Conservation (phyloP, 192 early-diverging fungal species). For the Ambispora gerdemannii region DNA sequence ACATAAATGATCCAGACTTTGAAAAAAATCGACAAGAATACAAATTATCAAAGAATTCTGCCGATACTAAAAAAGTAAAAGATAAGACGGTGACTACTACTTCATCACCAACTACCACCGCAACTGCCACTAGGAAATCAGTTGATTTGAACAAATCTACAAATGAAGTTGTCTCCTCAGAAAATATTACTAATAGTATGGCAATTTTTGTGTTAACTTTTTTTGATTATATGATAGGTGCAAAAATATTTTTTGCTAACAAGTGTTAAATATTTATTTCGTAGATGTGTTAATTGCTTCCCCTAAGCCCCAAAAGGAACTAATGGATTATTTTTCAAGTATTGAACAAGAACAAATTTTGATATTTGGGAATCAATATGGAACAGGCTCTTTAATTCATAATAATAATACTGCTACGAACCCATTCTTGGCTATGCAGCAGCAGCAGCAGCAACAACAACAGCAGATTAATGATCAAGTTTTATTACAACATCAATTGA, state of each 20-base stretch:
- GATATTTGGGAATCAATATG: constrained; percentile 34
- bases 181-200: constrained; percentile 2
- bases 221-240: not conserved
- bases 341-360: constrained; percentile 44
- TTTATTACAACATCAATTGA: constrained; percentile 36
- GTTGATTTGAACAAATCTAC: not conserved
- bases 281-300: not conserved
- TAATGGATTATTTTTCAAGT: constrained; percentile 45
- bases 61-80: not conserved
- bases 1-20: constrained; percentile 69
- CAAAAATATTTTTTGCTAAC: not conserved
- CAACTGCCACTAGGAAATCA: not conserved
- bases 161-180: constrained; percentile 25
- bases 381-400: constrained; percentile 31
- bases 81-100: constrained; percentile 9
- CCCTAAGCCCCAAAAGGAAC: constrained; percentile 30
- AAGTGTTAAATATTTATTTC: not conserved
- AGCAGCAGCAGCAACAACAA: constrained; percentile 36
- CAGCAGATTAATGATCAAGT: constrained; percentile 30
- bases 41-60: constrained; percentile 31
- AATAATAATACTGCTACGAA: constrained; percentile 22
- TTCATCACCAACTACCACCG: constrained; percentile 20
- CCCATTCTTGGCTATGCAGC: constrained; percentile 33
- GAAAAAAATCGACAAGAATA: constrained; percentile 55
- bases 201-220: not conserved